Conservation (phyloP, 805 yeast genomes). For the Saccharomycopsis sp. region DNA sequence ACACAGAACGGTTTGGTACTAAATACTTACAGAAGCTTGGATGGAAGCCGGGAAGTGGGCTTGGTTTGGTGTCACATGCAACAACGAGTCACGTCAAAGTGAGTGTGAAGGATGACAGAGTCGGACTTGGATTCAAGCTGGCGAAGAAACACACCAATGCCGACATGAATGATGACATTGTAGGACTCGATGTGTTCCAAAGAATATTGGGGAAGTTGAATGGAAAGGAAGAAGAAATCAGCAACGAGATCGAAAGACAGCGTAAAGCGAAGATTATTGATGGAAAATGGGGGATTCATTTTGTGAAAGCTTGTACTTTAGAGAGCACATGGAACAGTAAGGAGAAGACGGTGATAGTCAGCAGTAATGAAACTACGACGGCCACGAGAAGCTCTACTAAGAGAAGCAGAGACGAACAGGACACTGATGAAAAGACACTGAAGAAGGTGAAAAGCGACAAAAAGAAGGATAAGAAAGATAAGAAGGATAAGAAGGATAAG, state of each 20-base stretch:
- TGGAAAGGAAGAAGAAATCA: constrained; percentile 69
- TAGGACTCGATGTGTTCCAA: constrained; percentile 91
- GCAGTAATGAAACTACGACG: constrained; percentile 20
- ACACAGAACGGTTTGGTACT: constrained; percentile 79
- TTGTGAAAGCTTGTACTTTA: constrained; percentile 78
- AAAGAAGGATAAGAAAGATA: constrained; percentile 26
- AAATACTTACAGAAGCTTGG: constrained; percentile 76
- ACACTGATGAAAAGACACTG: constrained; percentile 27
- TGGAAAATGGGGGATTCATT: constrained; percentile 84
- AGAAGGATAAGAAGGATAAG: constrained; percentile 27
- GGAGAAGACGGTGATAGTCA: constrained; percentile 31
- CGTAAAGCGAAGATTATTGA: constrained; percentile 64
- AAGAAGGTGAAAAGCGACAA: constrained; percentile 27
- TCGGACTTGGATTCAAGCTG: constrained; percentile 85
- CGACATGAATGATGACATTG: constrained; percentile 75
- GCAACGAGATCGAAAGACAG: constrained; percentile 60
- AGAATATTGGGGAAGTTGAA: constrained; percentile 81
- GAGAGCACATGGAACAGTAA: constrained; percentile 78
- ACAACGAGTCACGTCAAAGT: constrained; percentile 81
- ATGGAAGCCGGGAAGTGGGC: constrained; percentile 88
- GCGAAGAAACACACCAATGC: constrained; percentile 53
- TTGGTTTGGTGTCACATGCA: constrained; percentile 65
- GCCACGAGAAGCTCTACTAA: constrained; percentile 25
- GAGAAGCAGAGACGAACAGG: constrained; percentile 25
- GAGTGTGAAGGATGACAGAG: constrained; percentile 68